Evolutionary conservation across 2,329 filamentous ascomycete species (phyloP), one percentile per base, ranked within the genome.

Genomic region (Podosphaera xanthii): DNA sequence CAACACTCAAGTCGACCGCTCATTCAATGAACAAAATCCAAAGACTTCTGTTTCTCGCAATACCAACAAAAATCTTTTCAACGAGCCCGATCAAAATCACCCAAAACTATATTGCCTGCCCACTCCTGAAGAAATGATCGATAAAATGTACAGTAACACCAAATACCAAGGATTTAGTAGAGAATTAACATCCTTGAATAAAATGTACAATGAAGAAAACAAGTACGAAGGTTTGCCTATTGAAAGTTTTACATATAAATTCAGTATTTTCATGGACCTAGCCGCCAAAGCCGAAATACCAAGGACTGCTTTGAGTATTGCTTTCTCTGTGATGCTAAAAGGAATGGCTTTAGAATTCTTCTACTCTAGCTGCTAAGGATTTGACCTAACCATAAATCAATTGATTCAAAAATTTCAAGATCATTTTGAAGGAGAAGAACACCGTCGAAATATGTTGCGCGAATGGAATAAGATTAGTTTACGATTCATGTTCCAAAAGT

Each of bases 191-290:
- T 8, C 5, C 9, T 44, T 44, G 10, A 44, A 8, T 44, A 44
- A 12, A 10, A 40, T 40, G 36, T 40, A 40, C 10, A 6, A 10
- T 10, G 36, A 49, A n/a, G n/a, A 49, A 49, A 49, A 49, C 6
- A 49, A 49, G 30, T n/a, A 49, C 6, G 30, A 7, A 49, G 30
- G 30, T 6, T 10, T 31, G 14, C 33, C 30, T 44, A 42, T 10
- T 22, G 56, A 58, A 22, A 58, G 42, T n/a, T 58, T 58, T 22
- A 36, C 10, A 30, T 58, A 48, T 22, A 58, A 58, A 58, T 49
- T 58, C 36, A 49, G 12, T 14, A 46, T 36, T n/a, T 58, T 58
- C 22, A 34, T 48, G 2, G 30, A 58, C n/a, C 22, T 31, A 12
- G 44, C 14, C n/a, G 34, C 14, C n/a, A 48, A 40, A 34, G 40